Evolutionary conservation across 202 grass and related monocot genomes (phyloP), one percentile per base, ranked within the genome.

Genomic region (Hordeum pubiflorum): DNA sequence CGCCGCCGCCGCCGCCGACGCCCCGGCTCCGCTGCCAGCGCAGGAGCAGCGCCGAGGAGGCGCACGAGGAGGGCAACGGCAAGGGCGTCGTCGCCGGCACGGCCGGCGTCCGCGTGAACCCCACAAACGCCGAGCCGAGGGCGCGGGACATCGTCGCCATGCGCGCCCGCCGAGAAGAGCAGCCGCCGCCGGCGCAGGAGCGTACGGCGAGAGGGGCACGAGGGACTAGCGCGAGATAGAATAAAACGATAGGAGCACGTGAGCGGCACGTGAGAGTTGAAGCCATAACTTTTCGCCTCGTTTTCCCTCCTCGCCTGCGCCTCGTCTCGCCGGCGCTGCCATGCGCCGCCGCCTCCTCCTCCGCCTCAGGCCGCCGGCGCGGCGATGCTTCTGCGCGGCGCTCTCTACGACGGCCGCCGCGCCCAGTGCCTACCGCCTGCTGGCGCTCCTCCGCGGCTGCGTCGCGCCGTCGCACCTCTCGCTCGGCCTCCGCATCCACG

Each of bases 121-220:
- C 91, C 4, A 87, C 57, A 23, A 97, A 80, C 21, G 88, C 84
- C 4, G 88, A 83, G 59, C 90, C 85, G 69, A 98, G 63, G 33
- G 89, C 85, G 21, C 92, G 88, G 41, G 89, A 90, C 71, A 86
- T 87, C 63, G 89, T 94, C 43, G 86, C 78, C 91, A 91, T 89
- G 79, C 68, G 32, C 23, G 43, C 68, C 68, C 48, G 56, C 48
- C 26, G 29, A 10, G 43, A 43, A 46, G 67, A 71, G 69, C 40
- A 29, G 13, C 3, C 68, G 22, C 22, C 69, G 40, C 3, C 69
- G 43, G 68, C 66, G 10, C 2, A 8, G 66, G 11, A 1, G 58
- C 73, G 72, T 60, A 39, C 73, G 82, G 77, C 68, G 80, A 69
- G 55, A 77, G 72, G 63, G 33, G 72, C 69, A 81, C 62, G 77